Base-by-base conservation (phyloP, 495 filamentous ascomycete species). In the Gamarada debralockiae region DNA sequence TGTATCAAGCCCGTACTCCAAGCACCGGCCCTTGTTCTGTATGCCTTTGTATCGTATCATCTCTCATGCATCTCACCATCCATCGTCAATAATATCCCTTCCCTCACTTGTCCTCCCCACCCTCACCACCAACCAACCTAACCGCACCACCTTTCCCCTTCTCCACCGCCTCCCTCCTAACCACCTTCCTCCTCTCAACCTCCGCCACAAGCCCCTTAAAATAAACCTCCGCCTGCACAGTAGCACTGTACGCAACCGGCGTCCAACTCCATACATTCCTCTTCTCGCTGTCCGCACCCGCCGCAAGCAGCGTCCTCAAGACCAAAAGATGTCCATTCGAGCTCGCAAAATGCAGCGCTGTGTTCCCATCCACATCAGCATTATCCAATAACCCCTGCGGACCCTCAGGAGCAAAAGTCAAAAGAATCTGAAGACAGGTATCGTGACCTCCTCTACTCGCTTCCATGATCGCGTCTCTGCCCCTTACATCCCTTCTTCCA, bases 261-360 rank as follows among this genome's bases (percentile, higher is more conserved):
- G 78, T 86, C 82, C 87, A 92, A 53, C 75, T 81, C 73, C 80
- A 84, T 3, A 76, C 67, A 60, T 95, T 95, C 60, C 65, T 74
- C 40, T 74, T 80, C 42, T 78, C 72, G 0, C 83, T 75, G 51
- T 83, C 78, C 40, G 87, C 86, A 10, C 87, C 87, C 10, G 77
- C 76, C 2, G 80, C 77, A 20, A 93, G 72, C 20, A 95, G 67
- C 20, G 86, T 82, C 37, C 89, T 76, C 44, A 92, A 67, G 3
- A 86, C 82, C 53, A 88, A 82, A 33, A 90, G 67, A 58, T 89
- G 80, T 13, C 89, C 89, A 59, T 85, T 77, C 51, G 70, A 72
- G 56, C 75, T 79, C 48, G 80, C 75, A 66, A 78, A 82, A 69
- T 95, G 89, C 49, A 93, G 74, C 12, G 87, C 82, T 18, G 87